phyloP scores from a whole-genome alignment of 2,329 filamentous ascomycete genomes.

The Stachybotrys chlorohalonatus region DNA sequence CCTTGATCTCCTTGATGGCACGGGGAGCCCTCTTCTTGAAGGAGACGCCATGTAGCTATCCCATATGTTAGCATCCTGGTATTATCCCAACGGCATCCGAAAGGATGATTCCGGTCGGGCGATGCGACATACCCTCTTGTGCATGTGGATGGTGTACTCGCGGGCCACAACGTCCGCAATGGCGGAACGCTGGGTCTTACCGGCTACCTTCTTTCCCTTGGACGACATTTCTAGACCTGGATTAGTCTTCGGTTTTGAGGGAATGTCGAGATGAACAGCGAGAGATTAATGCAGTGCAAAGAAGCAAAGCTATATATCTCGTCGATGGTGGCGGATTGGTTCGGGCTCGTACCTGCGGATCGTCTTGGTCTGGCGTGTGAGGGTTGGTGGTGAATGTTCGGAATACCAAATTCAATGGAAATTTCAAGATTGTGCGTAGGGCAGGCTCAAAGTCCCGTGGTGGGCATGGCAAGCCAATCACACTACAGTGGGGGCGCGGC shows the following conservation, averaged over 20 bases:
- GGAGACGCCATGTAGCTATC: slow-evolving; percentile 84
- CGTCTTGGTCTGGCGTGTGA: slow-evolving; percentile 29
- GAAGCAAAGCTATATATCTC: slow-evolving; percentile 7
- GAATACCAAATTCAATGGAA: slow-evolving; percentile 16
- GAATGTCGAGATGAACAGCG: background rate
- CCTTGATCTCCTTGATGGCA: slow-evolving; percentile 99
- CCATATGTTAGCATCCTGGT: slow-evolving; percentile 8
- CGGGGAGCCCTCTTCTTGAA: slow-evolving; percentile 99
- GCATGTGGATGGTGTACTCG: slow-evolving; percentile 99
- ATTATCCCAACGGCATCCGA: slow-evolving; percentile 1
- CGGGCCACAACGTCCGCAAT: slow-evolving; percentile 98
- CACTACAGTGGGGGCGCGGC: slow-evolving; percentile 1
- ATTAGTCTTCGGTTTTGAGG: slow-evolving; percentile 16
- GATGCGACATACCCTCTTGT: slow-evolving; percentile 63
- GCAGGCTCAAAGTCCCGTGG: slow-evolving; percentile 26
- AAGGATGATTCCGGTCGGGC: slow-evolving; percentile 1
- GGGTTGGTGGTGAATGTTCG: slow-evolving; percentile 22
- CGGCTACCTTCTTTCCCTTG: slow-evolving; percentile 26
- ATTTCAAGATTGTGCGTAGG: slow-evolving; percentile 33
- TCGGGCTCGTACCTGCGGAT: slow-evolving; percentile 30
- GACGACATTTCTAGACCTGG: slow-evolving; percentile 31
- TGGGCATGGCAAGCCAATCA: slow-evolving; percentile 28
- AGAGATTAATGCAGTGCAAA: slow-evolving; percentile 1
- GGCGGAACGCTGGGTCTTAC: slow-evolving; percentile 65
- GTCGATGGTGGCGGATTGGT: slow-evolving; percentile 8